Conservation (phyloP, 495 filamentous ascomycete species). For the Geopyxis carbonaria region DNA sequence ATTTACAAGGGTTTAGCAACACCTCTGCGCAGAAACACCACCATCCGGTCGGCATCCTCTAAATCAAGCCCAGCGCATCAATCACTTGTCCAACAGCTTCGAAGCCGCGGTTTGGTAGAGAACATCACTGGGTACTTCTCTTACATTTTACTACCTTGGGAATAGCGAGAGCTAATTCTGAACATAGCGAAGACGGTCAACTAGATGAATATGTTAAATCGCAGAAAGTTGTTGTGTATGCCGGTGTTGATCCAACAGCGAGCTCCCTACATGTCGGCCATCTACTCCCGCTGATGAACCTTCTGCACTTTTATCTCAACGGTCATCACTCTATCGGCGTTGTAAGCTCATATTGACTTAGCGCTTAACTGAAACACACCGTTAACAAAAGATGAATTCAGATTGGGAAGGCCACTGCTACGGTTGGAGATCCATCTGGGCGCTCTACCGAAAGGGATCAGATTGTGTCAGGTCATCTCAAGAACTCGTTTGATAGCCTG, state of each 20-base stretch:
- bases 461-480: slow-evolving; percentile 36
- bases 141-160: background rate
- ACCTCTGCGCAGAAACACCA: too few species aligned
- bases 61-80: background rate
- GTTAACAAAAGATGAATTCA: too few species aligned
- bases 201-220: slow-evolving; percentile 52
- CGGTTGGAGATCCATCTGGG: slow-evolving; percentile 76
- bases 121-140: slow-evolving; percentile 53
- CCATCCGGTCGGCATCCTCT: too few species aligned
- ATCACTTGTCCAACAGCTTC: slow-evolving; percentile 31
- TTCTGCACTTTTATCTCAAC: slow-evolving; percentile 84
- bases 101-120: slow-evolving; percentile 66
- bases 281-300: slow-evolving; percentile 79
- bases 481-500: slow-evolving; percentile 57
- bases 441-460: slow-evolving; percentile 48
- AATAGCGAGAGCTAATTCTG: background rate
- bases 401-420: slow-evolving; percentile 72
- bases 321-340: slow-evolving; percentile 59
- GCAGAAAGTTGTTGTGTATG: slow-evolving; percentile 62
- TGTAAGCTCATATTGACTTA: slow-evolving; percentile 27
- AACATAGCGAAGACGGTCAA: slow-evolving; percentile 33
- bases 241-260: slow-evolving; percentile 85
- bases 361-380: background rate
- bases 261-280: slow-evolving; percentile 83
- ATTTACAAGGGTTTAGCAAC: too few species aligned